Conservation (phyloP, 169 alveolate genomes). For the Plasmodium vinckei region DNA sequence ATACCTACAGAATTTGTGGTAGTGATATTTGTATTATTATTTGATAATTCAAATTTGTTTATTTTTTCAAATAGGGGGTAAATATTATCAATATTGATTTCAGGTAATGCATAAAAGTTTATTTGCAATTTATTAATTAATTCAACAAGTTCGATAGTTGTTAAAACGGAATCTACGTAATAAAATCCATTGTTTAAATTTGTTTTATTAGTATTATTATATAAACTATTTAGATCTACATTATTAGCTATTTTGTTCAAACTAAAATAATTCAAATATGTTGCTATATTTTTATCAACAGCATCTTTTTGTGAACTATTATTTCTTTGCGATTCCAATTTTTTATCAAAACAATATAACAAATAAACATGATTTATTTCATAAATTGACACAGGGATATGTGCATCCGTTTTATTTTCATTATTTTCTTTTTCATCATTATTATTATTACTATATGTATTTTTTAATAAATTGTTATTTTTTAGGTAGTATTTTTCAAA, state of each 20-base stretch:
- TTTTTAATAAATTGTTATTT: not conserved
- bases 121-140: constrained; percentile 36
- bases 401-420: not conserved
- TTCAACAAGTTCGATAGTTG: constrained; percentile 56
- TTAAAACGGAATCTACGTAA: constrained; percentile 60
- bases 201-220: not conserved
- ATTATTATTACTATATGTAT: not conserved
- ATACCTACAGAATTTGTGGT: not conserved
- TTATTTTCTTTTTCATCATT: not conserved
- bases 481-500: constrained; percentile 23
- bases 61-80: constrained; percentile 12
- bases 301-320: constrained; percentile 7
- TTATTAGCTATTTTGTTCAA: not conserved
- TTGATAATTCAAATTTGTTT: not conserved
- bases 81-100: constrained; percentile 25
- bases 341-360: constrained; percentile 60
- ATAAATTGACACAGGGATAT: constrained; percentile 11
- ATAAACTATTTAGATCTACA: no score
- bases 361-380: constrained; percentile 65
- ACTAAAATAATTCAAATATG: constrained; percentile 1
- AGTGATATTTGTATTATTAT: not conserved
- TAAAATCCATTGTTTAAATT: constrained; percentile 11
- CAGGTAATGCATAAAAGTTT: constrained; percentile 28
- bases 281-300: constrained; percentile 20
- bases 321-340: constrained; percentile 55